Percentiles rank a stretch among this genome's conserved stretches.
phyloP scores from a whole-genome alignment of 2,329 filamentous ascomycete genomes.

The Gaeumannomyces tritici region DNA sequence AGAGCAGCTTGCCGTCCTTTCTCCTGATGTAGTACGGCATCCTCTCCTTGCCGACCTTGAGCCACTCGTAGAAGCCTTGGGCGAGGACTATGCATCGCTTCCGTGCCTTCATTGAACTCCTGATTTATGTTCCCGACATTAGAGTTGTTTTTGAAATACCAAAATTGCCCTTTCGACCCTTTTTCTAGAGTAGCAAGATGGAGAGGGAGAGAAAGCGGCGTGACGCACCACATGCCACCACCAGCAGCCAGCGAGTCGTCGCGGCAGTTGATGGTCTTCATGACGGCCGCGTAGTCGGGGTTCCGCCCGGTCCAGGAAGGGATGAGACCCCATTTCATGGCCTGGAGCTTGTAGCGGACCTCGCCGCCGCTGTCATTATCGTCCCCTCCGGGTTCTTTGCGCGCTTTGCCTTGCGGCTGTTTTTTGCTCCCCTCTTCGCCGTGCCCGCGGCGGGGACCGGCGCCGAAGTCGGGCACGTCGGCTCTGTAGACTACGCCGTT shows the following conservation, averaged over 20 bases:
- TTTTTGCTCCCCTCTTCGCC: not conserved
- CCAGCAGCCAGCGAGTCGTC: constrained; percentile 72
- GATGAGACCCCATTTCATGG: constrained; percentile 93
- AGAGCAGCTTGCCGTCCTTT: constrained; percentile 76
- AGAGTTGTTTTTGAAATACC: not conserved
- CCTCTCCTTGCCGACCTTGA: constrained; percentile 75
- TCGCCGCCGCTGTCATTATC: constrained; percentile 15
- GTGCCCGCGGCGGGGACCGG: constrained; percentile 25
- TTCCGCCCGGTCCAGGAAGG: constrained; percentile 88
- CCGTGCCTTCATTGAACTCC: constrained; percentile 65
- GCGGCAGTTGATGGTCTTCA: constrained; percentile 92
- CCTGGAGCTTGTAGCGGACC: constrained; percentile 70
- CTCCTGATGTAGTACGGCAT: constrained; percentile 77
- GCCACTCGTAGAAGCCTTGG: constrained; percentile 95
- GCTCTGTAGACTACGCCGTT: constrained; percentile 80
- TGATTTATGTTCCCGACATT: not conserved
- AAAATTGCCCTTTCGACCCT: not conserved
- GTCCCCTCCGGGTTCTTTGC: constrained; percentile 2
- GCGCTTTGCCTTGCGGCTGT: constrained; percentile 4
- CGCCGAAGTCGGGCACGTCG: constrained; percentile 53
- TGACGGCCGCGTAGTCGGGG: constrained; percentile 64
- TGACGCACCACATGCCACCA: constrained; percentile 70
- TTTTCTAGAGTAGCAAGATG: too few species aligned
- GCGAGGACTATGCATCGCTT: constrained; percentile 84
- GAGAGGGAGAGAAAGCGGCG: too few species aligned